Base-by-base conservation (phyloP, 1,284 basidiomycete genomes). In the Bjerkandera adusta region DNA sequence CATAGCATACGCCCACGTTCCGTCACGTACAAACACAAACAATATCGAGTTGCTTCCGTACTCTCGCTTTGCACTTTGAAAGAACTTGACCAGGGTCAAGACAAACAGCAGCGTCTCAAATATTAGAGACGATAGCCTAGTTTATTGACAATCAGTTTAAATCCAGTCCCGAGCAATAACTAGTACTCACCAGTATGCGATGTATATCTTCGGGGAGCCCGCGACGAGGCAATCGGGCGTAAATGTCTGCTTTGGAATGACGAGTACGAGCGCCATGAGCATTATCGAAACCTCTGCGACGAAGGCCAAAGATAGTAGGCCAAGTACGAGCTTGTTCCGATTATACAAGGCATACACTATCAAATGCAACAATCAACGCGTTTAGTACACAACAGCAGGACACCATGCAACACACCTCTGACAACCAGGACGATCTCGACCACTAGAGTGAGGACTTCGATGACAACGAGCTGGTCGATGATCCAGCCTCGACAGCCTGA, bases 181-280 rank as follows among this genome's bases (percentile, higher is more conserved):
- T 11, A 11, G 1, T 11, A 12, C 49, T 7, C 18, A 56, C 54
- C 52, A 53, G 20, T 43, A 49, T 1, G 46, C 44, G 21, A 51
- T 43, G 24, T 51, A 41, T 15, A 51, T 44, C 3, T 25, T 29
- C 5, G 54, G 49, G 0, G 50, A 33, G n/a, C 36, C 30, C n/a
- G 40, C 25, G 4, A 43, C 80, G 66, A 52, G 82, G 66, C 66
- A 83, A 81, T 61, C 82, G 76, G 59, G 81, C 76, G 35, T 79
- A 80, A 44, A 75, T 73, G 0, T 79, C 77, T 51, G 79, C 77
- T 27, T 77, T 74, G 40, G 75, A 79, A 59, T 81, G 77, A 52
- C 33, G 15, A 33, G 33, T 11, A 26, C 44, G 3, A 54, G 36
- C 12, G 46, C 43, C 2, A 43, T 25, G 26, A 37, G 20, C 44